Percentiles rank a stretch among this genome's conserved stretches.
phyloP scores from a whole-genome alignment of 106 monocot genomes.

The Ottelia alismoides region DNA sequence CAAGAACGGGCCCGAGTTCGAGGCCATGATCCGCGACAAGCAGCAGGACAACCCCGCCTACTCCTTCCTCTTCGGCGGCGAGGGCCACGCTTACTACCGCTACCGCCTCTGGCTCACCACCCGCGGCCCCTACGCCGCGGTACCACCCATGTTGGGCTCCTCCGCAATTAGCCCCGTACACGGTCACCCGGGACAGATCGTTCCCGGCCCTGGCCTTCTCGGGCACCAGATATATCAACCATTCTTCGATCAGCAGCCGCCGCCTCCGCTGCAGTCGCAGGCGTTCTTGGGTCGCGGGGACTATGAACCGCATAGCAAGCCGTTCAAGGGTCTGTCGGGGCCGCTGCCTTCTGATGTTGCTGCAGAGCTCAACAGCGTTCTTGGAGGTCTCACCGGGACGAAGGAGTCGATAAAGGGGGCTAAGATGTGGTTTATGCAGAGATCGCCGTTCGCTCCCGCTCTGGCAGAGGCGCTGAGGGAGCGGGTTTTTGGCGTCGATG shows the following conservation, averaged over 20 bases:
- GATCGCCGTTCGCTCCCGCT: slow-evolving; percentile 86
- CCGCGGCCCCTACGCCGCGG: slow-evolving; percentile 23
- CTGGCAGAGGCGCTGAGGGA: slow-evolving; percentile 84
- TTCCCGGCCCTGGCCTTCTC: slow-evolving; percentile 24
- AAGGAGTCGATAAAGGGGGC: slow-evolving; percentile 96
- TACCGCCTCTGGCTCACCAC: slow-evolving; percentile 61
- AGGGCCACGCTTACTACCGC: slow-evolving; percentile 75
- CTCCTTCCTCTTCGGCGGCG: slow-evolving; percentile 85
- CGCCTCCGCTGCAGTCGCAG: slow-evolving; percentile 26
- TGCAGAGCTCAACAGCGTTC: slow-evolving; percentile 54
- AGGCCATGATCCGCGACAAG: slow-evolving; percentile 88
- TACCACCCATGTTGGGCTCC: slow-evolving; percentile 19
- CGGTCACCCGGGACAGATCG: slow-evolving; percentile 10
- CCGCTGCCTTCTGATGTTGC: slow-evolving; percentile 86
- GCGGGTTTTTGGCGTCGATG: slow-evolving; percentile 59
- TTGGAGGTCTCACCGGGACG: slow-evolving; percentile 56
- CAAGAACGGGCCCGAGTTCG: slow-evolving; percentile 94
- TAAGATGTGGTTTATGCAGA: slow-evolving; percentile 92
- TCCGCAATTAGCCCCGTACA: slow-evolving; percentile 19
- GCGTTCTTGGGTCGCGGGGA: slow-evolving; percentile 34
- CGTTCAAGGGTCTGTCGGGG: slow-evolving; percentile 68
- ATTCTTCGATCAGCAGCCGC: slow-evolving; percentile 57
- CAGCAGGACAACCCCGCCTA: slow-evolving; percentile 87
- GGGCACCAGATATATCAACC: slow-evolving; percentile 37
- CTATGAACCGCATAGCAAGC: slow-evolving; percentile 38